These are phyloP conservation scores for Fusarium pininemorale DNA, from an alignment of 2,329 filamentous ascomycete genomes.

Conservation along the genomic window DNA sequence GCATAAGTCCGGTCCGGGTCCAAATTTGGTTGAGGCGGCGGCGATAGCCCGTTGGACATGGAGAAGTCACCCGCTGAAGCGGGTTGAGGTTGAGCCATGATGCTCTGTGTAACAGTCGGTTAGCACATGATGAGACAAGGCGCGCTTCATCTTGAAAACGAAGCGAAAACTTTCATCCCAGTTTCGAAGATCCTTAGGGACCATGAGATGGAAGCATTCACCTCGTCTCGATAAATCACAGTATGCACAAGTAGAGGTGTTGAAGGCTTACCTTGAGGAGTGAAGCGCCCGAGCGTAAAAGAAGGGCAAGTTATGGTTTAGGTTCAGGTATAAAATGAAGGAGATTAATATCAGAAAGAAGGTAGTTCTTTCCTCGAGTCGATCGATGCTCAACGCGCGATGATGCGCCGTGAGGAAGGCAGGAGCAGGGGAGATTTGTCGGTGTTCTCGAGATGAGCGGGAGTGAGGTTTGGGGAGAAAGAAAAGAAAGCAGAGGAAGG, in stretches of 20 bases:
- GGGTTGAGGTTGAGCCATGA: constrained; percentile 25
- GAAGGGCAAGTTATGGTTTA: background rate
- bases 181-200: background rate
- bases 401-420: background rate
- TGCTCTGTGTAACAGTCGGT: constrained; percentile 9
- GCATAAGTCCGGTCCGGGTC: constrained; percentile 37
- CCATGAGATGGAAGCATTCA: background rate
- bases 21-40: constrained; percentile 19
- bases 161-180: background rate
- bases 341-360: background rate
- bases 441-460: background rate
- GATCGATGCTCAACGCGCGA: background rate
- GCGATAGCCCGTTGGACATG: constrained; percentile 17
- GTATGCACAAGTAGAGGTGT: background rate
- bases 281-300: background rate
- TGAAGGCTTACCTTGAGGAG: constrained; percentile 15
- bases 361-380: constrained; percentile 14
- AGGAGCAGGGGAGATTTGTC: background rate
- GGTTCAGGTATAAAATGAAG: background rate
- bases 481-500: background rate
- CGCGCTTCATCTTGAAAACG: background rate
- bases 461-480: background rate
- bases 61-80: constrained; percentile 8
- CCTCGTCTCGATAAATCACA: background rate
- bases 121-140: constrained; percentile 2